These are phyloP conservation scores for Picocystis salinarum DNA, from an alignment of 139 green algal species.

Conservation along the genomic window DNA sequence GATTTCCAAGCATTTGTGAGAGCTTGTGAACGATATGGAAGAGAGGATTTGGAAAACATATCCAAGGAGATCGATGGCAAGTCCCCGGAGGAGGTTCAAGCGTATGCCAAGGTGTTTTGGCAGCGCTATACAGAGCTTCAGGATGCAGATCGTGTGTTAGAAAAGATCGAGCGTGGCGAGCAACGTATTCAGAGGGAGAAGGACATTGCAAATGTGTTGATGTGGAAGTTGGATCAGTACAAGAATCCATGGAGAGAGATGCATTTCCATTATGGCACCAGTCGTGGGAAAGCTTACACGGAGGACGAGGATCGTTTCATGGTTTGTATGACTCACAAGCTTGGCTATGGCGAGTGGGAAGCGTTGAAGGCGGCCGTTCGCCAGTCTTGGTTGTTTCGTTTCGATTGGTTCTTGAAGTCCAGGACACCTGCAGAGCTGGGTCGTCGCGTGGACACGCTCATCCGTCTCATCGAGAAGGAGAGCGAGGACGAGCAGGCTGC, in stretches of 20 bases:
- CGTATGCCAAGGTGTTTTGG: conserved; percentile 35
- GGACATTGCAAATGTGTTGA: conserved; percentile 51
- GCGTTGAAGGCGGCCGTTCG: conserved; percentile 91
- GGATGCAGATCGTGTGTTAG: conserved; percentile 52
- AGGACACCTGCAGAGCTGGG: conserved; percentile 57
- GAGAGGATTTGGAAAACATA: conserved; percentile 50
- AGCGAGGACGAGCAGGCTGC: conserved; percentile 32
- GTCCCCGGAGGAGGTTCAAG: conserved; percentile 59
- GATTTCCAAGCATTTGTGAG: conserved; percentile 90
- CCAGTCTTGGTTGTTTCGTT: conserved; percentile 81
- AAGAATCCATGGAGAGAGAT: conserved; percentile 81
- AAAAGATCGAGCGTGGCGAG: conserved; percentile 90
- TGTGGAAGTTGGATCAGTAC: conserved; percentile 92
- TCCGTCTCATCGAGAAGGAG: conserved; percentile 97
- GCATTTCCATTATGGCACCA: conserved; percentile 73
- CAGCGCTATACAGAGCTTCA: conserved; percentile 21
- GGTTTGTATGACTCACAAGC: conserved; percentile 85
- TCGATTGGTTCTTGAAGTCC: conserved; percentile 99
- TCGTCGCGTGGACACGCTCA: conserved; percentile 77
- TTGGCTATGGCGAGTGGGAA: conserved; percentile 94
- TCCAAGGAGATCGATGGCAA: conserved; percentile 81
- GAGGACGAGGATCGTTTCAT: conserved; percentile 99
- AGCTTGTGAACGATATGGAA: conserved; percentile 73
- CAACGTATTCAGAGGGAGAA: conserved; percentile 61
- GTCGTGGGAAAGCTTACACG: conserved; percentile 93